Evolutionary conservation across 345 rosid genomes (phyloP).

Genomic region (Schrenkiella parvula): DNA sequence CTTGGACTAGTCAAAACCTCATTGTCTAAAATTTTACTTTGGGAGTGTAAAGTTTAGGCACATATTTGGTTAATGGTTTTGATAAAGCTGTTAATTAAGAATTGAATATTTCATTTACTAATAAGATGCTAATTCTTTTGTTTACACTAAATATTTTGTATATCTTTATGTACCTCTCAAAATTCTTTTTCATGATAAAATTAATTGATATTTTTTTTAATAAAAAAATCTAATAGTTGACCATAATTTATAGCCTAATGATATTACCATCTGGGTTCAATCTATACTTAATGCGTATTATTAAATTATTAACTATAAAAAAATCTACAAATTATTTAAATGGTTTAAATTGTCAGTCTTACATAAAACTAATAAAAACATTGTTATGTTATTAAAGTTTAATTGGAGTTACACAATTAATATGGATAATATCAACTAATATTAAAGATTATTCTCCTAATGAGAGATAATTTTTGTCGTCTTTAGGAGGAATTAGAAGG

Average conservation of each 20-base stretch:
- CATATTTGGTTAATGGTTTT: not conserved
- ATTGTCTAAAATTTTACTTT: not conserved
- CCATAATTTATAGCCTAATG: no score
- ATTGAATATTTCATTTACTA: not conserved
- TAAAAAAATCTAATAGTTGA: no score
- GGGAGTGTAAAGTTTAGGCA: not conserved
- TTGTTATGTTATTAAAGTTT: not conserved
- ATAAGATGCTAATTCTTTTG: slow-evolving; percentile 9
- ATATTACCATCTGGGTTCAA: no score
- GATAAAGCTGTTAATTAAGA: not conserved
- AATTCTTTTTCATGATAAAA: not conserved
- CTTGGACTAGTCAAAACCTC: slow-evolving; percentile 32
- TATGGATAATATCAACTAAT: not conserved
- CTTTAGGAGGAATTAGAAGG: slow-evolving; percentile 21
- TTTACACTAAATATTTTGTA: not conserved
- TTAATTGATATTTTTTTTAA: no score
- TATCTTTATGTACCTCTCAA: not conserved
- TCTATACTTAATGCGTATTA: no score
- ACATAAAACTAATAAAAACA: not conserved
- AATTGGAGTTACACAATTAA: not conserved
- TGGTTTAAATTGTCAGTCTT: no score
- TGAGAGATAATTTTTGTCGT: slow-evolving; percentile 6
- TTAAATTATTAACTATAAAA: no score
- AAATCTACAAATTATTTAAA: no score
- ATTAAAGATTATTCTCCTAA: not conserved